Evolutionary conservation across 805 yeast genomes (phyloP).

Genomic region (Candida caryicola): DNA sequence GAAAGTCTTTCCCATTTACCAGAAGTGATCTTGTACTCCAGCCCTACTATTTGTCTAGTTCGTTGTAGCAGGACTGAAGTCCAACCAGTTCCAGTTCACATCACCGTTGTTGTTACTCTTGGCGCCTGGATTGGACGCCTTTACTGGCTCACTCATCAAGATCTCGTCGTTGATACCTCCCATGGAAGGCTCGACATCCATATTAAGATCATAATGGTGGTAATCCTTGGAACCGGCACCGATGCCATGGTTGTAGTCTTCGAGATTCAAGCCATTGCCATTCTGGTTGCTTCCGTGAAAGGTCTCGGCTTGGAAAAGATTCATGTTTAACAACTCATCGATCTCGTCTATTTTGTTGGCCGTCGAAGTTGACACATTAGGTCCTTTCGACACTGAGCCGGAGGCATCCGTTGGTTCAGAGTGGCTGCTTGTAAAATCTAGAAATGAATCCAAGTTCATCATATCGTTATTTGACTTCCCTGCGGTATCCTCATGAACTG

Average conservation of each 20-base stretch:
- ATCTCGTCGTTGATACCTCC: slow-evolving; percentile 34
- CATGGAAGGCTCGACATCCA: slow-evolving; percentile 14
- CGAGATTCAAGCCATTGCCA: too few species aligned
- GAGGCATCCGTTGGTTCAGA: slow-evolving; percentile 3
- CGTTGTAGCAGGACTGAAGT: slow-evolving; percentile 26
- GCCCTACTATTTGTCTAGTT: too few species aligned
- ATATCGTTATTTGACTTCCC: slow-evolving; percentile 10
- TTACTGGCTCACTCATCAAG: slow-evolving; percentile 20
- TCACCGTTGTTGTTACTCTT: slow-evolving; percentile 4
- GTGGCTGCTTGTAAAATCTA: slow-evolving; percentile 11
- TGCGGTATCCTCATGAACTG: neutral
- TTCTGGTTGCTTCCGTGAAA: slow-evolving; percentile 18
- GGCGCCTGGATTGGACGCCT: neutral
- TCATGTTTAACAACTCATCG: slow-evolving; percentile 39
- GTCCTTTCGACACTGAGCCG: neutral
- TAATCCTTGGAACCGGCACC: neutral
- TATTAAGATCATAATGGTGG: slow-evolving; percentile 3
- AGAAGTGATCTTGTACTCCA: neutral
- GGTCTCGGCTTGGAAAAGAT: slow-evolving; percentile 35
- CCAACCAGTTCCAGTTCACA: slow-evolving; percentile 41
- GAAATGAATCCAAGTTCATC: slow-evolving; percentile 16
- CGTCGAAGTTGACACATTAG: neutral
- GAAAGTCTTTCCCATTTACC: neutral
- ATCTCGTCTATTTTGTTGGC: slow-evolving; percentile 32
- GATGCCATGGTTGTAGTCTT: neutral